Percentiles rank a stretch among this genome's conserved stretches.
These are phyloP conservation scores for Solanum chilense DNA, from an alignment of 257 asterid genomes.

Conservation along the genomic window DNA sequence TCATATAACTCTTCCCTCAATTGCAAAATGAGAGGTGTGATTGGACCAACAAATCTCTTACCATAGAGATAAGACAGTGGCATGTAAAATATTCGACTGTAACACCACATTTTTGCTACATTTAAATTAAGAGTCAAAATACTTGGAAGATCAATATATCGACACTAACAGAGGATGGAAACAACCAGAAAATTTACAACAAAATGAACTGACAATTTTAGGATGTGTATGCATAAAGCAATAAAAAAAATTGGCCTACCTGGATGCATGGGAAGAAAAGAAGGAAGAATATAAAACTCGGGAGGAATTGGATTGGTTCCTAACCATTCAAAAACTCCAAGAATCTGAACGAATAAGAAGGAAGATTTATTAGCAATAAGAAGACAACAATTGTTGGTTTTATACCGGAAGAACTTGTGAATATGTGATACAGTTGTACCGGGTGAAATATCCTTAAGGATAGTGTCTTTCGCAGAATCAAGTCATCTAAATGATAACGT, in stretches of 20 bases:
- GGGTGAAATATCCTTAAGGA: neutral
- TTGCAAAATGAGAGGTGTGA: constrained; percentile 49
- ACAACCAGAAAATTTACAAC: neutral
- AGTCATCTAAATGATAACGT: neutral
- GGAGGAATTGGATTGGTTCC: constrained; percentile 81
- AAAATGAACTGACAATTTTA: neutral
- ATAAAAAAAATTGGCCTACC: constrained; percentile 8
- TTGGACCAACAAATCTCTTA: constrained; percentile 62
- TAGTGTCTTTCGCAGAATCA: neutral
- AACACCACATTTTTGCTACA: constrained; percentile 77
- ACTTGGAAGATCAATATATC: neutral
- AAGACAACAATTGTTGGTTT: neutral
- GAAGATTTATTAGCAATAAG: neutral
- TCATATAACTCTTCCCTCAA: constrained; percentile 52
- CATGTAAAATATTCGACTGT: constrained; percentile 63
- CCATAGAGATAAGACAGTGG: constrained; percentile 77
- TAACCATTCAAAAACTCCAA: constrained; percentile 58
- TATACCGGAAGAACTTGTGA: neutral
- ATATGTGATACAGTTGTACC: neutral
- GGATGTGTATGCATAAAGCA: neutral
- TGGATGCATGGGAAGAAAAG: constrained; percentile 74
- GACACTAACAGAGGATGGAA: neutral
- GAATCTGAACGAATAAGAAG: constrained; percentile 18
- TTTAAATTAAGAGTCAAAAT: neutral
- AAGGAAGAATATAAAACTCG: constrained; percentile 74